Conservation (phyloP, 139 green algal species). For the Closterium sp. region DNA sequence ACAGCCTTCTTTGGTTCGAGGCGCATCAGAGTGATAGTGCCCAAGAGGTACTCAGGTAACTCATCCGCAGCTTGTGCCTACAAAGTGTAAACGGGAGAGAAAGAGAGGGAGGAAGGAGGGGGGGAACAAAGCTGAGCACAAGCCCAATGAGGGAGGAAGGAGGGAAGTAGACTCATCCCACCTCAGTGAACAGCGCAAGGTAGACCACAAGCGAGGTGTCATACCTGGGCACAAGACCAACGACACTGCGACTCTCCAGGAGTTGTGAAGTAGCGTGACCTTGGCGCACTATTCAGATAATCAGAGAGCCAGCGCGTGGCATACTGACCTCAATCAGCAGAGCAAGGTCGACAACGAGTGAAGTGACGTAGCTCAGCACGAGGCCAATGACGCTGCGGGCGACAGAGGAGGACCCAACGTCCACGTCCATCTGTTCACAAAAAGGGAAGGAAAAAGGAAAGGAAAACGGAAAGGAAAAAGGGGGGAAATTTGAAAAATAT, state of each 20-base stretch:
- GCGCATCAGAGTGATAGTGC: neutral
- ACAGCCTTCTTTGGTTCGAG: neutral
- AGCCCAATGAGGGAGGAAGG: neutral
- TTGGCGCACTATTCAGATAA: neutral
- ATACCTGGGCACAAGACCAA: neutral
- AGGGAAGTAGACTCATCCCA: no score
- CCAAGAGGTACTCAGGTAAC: slow-evolving; percentile 10
- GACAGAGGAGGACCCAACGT: slow-evolving; percentile 45
- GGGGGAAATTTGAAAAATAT: neutral
- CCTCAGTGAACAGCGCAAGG: neutral
- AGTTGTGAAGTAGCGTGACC: neutral
- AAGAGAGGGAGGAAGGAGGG: neutral
- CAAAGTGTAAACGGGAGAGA: neutral
- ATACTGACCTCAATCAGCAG: slow-evolving; percentile 29
- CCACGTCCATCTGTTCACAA: slow-evolving; percentile 32
- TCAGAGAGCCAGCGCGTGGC: neutral
- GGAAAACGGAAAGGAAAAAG: neutral
- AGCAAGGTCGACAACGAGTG: slow-evolving; percentile 32
- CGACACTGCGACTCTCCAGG: neutral
- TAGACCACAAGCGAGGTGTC: neutral
- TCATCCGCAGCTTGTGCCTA: slow-evolving; percentile 2
- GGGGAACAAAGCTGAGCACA: neutral
- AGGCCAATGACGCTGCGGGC: slow-evolving; percentile 32
- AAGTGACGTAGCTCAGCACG: slow-evolving; percentile 33
- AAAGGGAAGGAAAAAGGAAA: neutral